Percentiles rank a stretch among this genome's conserved stretches.
Evolutionary conservation across 1,139 yeast species (phyloP).

Genomic region (Yamadazyma kanchanaburiensis): DNA sequence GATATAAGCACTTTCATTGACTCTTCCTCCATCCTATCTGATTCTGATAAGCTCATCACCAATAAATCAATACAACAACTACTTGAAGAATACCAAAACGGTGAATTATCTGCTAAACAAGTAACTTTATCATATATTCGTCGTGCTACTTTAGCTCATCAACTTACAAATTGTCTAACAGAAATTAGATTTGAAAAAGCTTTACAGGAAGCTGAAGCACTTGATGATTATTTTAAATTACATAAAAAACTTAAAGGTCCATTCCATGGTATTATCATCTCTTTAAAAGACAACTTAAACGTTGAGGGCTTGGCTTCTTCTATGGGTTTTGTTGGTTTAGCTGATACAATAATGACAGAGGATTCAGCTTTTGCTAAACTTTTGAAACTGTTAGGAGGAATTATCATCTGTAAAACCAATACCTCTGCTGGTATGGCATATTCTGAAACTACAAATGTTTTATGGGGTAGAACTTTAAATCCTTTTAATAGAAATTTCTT

Average conservation of each 20-base stretch:
- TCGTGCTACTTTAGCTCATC: constrained; percentile 37
- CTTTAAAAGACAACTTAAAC: constrained; percentile 68
- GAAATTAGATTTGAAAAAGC: constrained; percentile 31
- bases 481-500: constrained; percentile 20
- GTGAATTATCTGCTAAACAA: constrained; percentile 33
- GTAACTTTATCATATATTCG: constrained; percentile 48
- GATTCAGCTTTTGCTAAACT: constrained; percentile 50
- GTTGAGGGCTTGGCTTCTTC: constrained; percentile 49
- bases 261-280: constrained; percentile 73
- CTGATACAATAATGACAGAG: constrained; percentile 40
- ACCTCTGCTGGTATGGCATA: constrained; percentile 25
- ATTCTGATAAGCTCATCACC: constrained; percentile 31
- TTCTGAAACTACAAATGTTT: constrained; percentile 11
- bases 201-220: constrained; percentile 24
- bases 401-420: constrained; percentile 45
- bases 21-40: constrained; percentile 18
- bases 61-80: constrained; percentile 6
- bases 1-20: constrained; percentile 36
- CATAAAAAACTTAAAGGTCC: constrained; percentile 65
- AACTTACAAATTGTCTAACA: constrained; percentile 29
- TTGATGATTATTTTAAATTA: constrained; percentile 37
- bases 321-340: constrained; percentile 52
- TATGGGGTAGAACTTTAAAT: constrained; percentile 19
- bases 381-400: constrained; percentile 60
- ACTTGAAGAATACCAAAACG: constrained; percentile 5